These are phyloP conservation scores for Lepidium aucheri DNA, from an alignment of 345 rosid species.

Conservation along the genomic window DNA sequence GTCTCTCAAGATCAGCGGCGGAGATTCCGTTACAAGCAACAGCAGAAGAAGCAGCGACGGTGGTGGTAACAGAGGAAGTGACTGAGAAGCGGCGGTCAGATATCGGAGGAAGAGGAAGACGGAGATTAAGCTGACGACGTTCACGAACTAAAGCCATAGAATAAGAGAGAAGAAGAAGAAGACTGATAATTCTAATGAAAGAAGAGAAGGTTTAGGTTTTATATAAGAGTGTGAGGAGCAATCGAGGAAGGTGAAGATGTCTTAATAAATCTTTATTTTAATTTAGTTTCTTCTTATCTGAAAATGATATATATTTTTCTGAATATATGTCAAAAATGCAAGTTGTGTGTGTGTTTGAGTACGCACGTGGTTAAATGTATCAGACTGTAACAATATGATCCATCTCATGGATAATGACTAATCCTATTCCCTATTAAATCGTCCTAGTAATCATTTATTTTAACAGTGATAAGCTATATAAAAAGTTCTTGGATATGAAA, in stretches of 20 bases:
- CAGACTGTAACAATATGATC: not conserved
- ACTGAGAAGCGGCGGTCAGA: slow-evolving; percentile 15
- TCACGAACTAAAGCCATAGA: slow-evolving; percentile 62
- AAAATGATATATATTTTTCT: not conserved
- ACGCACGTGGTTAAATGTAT: slow-evolving; percentile 30
- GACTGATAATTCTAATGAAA: not conserved
- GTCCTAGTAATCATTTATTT: not conserved
- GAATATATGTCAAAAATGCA: slow-evolving; percentile 14
- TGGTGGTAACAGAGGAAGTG: not conserved
- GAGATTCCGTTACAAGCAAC: slow-evolving; percentile 17
- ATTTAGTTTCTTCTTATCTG: slow-evolving; percentile 11
- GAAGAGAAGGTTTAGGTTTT: not conserved
- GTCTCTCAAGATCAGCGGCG: slow-evolving; percentile 50
- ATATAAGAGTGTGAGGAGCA: slow-evolving; percentile 14
- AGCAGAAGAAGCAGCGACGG: not conserved
- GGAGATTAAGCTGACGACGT: slow-evolving; percentile 81
- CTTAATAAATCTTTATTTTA: not conserved
- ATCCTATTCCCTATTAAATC: not conserved
- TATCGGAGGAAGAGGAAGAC: slow-evolving; percentile 56
- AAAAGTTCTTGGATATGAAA: not conserved
- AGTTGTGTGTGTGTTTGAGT: slow-evolving; percentile 20
- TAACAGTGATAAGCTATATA: not conserved
- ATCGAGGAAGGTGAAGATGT: slow-evolving; percentile 15
- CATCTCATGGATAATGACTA: slow-evolving; percentile 6
- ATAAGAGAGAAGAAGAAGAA: not conserved